A percentile compares a stretch with the other conserved stretches of the same genome.
Evolutionary conservation across 257 asterid species (phyloP).

Genomic region (Gardenia jasminoides): DNA sequence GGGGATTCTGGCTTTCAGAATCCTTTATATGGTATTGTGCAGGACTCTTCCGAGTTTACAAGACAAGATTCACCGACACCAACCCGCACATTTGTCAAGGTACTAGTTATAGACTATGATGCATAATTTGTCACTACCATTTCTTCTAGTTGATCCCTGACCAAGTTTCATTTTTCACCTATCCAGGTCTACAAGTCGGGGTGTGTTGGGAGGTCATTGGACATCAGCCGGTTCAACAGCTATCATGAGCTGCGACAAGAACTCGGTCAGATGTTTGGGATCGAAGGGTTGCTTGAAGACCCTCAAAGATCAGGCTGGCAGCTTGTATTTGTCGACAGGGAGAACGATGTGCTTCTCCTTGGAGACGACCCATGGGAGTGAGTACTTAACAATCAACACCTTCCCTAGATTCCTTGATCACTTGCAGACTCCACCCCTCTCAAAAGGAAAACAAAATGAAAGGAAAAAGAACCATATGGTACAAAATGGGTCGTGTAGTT

Average conservation of each 20-base stretch:
- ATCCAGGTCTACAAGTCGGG: conserved; percentile 80
- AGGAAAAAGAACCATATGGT: not conserved
- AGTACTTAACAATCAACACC: conserved; percentile 24
- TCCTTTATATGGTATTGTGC: conserved; percentile 62
- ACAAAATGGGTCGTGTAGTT: not conserved
- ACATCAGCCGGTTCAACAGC: conserved; percentile 89
- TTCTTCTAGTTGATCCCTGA: not conserved
- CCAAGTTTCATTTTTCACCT: conserved; percentile 11
- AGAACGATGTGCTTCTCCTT: conserved; percentile 95
- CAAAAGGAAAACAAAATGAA: not conserved
- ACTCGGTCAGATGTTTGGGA: conserved; percentile 87
- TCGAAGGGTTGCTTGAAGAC: conserved; percentile 92
- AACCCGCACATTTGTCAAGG: conserved; percentile 74
- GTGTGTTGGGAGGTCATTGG: conserved; percentile 90
- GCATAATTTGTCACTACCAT: not conserved
- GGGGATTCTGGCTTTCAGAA: conserved; percentile 66
- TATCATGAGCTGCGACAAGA: conserved; percentile 88
- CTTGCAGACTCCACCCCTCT: not conserved
- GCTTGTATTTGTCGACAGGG: conserved; percentile 99
- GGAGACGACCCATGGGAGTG: conserved; percentile 99
- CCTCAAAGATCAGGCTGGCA: conserved; percentile 99
- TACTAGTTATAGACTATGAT: conserved; percentile 20
- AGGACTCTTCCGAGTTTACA: conserved; percentile 66
- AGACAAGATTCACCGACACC: conserved; percentile 64
- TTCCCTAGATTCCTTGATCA: not conserved